Evolutionary conservation across 768 basidiomycete genomes (phyloP), one percentile per base, ranked within the genome.

Genomic region (Pleurotus platypus): DNA sequence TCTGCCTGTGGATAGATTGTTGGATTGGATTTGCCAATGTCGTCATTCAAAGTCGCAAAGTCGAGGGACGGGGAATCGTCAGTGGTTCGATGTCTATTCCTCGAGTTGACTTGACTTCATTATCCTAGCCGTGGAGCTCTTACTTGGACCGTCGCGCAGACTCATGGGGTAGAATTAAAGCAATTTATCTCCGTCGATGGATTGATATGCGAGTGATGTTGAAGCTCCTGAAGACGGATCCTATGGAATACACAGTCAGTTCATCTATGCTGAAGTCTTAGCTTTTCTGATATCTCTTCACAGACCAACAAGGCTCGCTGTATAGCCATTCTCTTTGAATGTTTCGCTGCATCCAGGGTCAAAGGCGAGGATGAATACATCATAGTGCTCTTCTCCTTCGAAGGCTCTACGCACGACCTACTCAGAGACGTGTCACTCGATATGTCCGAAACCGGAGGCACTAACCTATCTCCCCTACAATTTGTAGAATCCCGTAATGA

Each of bases 11-110:
- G 76, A 75, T 90, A 30, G 80, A 83, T 55, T 87, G 85, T 62
- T 94, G 90, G 89, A 75, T 89, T 5, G 82, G 85, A 4, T 91
- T 87, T 61, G 84, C 82, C 1, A 76, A 77, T 56, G 77, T 92
- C 15, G 63, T 85, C 13, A 78, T 88, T 5, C 79, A 64, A 20
- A 62, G 60, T 27, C 60, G 57, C 12, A 61, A 49, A 35, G 24
- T 30, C n/a, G 30, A 67, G 64, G 65, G 69, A 5, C 38, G 35
- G 13, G 26, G 16, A 20, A 54, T 42, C 24, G 51, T 69, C 59
- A 58, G 68, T 62, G n/a, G 11, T 27, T 40, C 27, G 11, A 24
- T 20, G 6, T 35, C 9, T 12, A n/a, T 9, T 11, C 8, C 30
- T 15, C 12, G 8, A 39, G 9, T 22, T 16, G 7, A 18, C 24